phyloP scores from a whole-genome alignment of 257 asterid species.

The Mitragyna speciosa region DNA sequence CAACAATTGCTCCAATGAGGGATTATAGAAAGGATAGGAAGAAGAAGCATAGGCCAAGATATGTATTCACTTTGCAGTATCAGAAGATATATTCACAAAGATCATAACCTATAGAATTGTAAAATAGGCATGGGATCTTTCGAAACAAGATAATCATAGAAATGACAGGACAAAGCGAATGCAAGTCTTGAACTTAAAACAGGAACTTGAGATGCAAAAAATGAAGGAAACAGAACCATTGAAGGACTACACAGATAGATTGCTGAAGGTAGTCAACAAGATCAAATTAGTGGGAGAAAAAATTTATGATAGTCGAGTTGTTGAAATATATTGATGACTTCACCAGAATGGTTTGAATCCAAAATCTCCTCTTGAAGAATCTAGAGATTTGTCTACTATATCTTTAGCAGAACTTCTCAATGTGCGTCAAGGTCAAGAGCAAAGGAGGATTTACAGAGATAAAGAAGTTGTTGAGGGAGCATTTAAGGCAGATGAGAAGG shows the following conservation, averaged over 20 bases:
- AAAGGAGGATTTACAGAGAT: slow-evolving; percentile 6
- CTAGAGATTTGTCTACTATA: slow-evolving; percentile 1
- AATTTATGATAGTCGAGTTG: not conserved
- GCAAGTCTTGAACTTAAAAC: slow-evolving; percentile 16
- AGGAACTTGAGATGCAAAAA: slow-evolving; percentile 18
- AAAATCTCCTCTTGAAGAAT: not conserved
- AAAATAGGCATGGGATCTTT: not conserved
- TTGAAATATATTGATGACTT: not conserved
- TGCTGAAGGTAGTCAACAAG: slow-evolving; percentile 1
- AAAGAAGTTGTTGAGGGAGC: not conserved
- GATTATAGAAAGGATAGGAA: no score
- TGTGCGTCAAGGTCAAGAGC: not conserved
- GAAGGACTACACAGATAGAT: slow-evolving; percentile 6
- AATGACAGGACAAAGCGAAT: slow-evolving; percentile 12
- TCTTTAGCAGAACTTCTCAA: not conserved
- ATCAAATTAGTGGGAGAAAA: not conserved
- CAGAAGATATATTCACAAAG: not conserved
- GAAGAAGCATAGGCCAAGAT: no score
- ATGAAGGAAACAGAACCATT: slow-evolving; percentile 12
- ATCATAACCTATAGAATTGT: not conserved
- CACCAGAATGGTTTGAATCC: slow-evolving; percentile 4
- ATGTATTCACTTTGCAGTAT: no score
- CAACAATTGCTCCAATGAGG: no score
- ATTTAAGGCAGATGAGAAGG: not conserved
- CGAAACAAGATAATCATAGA: not conserved